Evolutionary conservation across 768 basidiomycete species (phyloP), one percentile per base, ranked within the genome.

Genomic region (Pulveroboletus sp.): DNA sequence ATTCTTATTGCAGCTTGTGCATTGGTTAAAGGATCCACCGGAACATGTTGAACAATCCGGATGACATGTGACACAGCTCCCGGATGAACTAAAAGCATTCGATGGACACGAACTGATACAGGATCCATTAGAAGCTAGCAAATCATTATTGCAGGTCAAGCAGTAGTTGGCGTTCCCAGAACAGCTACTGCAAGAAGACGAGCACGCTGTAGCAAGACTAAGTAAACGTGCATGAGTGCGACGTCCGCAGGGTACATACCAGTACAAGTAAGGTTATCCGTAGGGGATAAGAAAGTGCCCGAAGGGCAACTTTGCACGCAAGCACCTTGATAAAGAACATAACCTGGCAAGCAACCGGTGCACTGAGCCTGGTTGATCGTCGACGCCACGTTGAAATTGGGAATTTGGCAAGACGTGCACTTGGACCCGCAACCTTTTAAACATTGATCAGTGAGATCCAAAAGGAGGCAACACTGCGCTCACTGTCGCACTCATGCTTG

Each of bases 41-140:
- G 82, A 81, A 68, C 93, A 95, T 2, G 85, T 82, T 14, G 80
- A 81, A 60, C 92, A 95, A 62, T 94, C 93, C 0, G 89, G 82
- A 51, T 94, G 91, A 65, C 93, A 95, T 6, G 82, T 58, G 47
- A 81, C 61, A 70, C 92, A 94, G 23, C 78, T 68, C 20, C 82
- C 79, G 26, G 80, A 75, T 11, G 86, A 77, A 45, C 74, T 69
- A 69, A 92, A 85, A 2, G 83, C 79, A 51, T 80, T 81, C 32
- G 82, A 76, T 0, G 92, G 89, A 61, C 91, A 94, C 6, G 80
- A 76, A 16, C 79, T 70, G 39, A 88, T 79, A 61, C 92, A 95
- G 65, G 81, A 79, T 11, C 92, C 92, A 26, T 71, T 68, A 12
- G 81, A 80, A 22, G 87, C 88, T 17, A 91, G 73, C 57, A 82